Conservation (phyloP, 2,329 filamentous ascomycete species). For the Ascochyta clinopodiicola region DNA sequence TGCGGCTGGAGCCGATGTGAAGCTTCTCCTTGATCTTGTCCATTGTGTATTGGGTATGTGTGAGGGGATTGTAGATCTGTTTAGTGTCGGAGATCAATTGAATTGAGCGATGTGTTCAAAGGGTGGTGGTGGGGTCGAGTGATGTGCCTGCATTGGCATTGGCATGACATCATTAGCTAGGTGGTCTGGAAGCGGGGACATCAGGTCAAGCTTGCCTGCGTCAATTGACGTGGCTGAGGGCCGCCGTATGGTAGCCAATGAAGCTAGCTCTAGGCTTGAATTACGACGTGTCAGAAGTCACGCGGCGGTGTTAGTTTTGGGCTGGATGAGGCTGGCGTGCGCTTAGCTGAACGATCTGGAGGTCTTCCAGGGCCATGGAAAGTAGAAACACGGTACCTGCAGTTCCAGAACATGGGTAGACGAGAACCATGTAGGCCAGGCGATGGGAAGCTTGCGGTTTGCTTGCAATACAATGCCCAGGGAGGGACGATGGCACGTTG, state of each 20-base stretch:
- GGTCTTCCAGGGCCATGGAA: neutral
- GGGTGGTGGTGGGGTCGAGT: slow-evolving; percentile 9
- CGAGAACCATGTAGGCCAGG: neutral
- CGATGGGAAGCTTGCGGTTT: neutral
- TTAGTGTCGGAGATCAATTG: slow-evolving; percentile 10
- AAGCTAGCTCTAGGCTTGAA: neutral
- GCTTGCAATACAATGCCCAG: neutral
- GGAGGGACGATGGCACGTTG: neutral
- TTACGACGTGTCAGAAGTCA: slow-evolving; percentile 12
- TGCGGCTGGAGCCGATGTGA: slow-evolving; percentile 42
- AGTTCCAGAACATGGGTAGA: neutral
- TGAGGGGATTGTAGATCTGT: slow-evolving; percentile 9
- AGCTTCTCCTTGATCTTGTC: slow-evolving; percentile 48
- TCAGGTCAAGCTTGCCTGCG: slow-evolving; percentile 6
- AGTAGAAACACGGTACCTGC: slow-evolving; percentile 5
- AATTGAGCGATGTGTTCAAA: slow-evolving; percentile 6
- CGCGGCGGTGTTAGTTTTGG: slow-evolving; percentile 3
- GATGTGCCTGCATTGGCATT: neutral
- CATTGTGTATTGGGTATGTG: slow-evolving; percentile 26
- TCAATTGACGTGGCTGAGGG: slow-evolving; percentile 2
- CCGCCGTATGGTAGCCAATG: slow-evolving; percentile 1
- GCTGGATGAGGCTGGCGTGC: slow-evolving; percentile 7
- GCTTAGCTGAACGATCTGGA: neutral
- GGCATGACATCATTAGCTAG: slow-evolving; percentile 6
- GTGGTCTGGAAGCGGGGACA: slow-evolving; percentile 9